Base-by-base conservation (phyloP, 495 filamentous ascomycete species). In the Penicillium waksmanii region DNA sequence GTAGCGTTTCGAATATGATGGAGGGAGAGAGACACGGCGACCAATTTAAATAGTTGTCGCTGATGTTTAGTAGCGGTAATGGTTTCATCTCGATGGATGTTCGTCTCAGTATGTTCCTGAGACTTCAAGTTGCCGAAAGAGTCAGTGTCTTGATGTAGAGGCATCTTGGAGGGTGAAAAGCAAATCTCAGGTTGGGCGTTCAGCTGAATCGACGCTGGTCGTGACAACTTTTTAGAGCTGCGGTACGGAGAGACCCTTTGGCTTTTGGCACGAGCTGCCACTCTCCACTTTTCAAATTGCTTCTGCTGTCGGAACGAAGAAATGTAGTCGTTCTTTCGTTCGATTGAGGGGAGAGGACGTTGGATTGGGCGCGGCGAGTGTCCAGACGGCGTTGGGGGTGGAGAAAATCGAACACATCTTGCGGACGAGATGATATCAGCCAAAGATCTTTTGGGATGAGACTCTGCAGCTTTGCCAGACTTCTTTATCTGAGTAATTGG, bases 241-340 rank as follows among this genome's bases (percentile, higher is more conserved):
- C 54, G 55, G 51, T 51, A 51, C 9, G 64, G 61, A 23, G 57
- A 57, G n/a, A 18, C 8, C 2, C 56, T 53, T 31, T 55, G 61
- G 27, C 19, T 23, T 21, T 27, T 51, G 40, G 33, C 31, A 36
- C 53, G 63, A 23, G 23, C 51, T 5, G 54, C n/a, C n/a, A 47
- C 33, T 57, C 33, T 62, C 68, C 68, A 70, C 19, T 63, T 69
- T 31, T 56, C 58, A n/a, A 31, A 49, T 19, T 66, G 61, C 42
- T 65, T 66, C 13, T 57, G 49, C 43, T 58, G 61, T 12, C 59
- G 58, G 34, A 66, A 55, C 3, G 38, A 54, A 17, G 57, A 19
- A 25, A 57, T 44, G 27, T 66, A 50, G 46, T 68, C 63, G 12
- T 49, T 58, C 10, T 56, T 60, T 46, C 58, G 53, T 21, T 63